A percentile compares a stretch with the other conserved stretches of the same genome.
Conservation (phyloP, 306 rosid genomes). For the Malus sieversii region DNA sequence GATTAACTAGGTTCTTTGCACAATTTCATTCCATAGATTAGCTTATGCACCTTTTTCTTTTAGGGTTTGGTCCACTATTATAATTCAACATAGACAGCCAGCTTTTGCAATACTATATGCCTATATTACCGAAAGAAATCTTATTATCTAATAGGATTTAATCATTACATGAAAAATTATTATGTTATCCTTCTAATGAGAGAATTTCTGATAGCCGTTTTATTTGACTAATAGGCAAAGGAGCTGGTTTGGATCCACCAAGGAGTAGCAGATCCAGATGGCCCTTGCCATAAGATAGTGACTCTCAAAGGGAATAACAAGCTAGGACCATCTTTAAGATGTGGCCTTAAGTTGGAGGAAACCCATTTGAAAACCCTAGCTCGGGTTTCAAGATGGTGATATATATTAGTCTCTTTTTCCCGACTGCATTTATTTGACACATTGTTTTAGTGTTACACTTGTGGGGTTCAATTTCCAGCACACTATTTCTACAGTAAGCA, state of each 20-base stretch:
- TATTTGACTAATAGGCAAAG: constrained; percentile 14
- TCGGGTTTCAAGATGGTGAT: not conserved
- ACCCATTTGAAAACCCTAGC: not conserved
- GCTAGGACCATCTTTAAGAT: not conserved
- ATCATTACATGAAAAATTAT: not conserved
- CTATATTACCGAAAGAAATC: not conserved
- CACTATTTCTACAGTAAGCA: not conserved
- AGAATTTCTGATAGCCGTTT: constrained; percentile 8
- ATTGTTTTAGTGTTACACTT: not conserved
- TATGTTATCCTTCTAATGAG: not conserved
- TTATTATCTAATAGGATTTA: not conserved
- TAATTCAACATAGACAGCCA: not conserved
- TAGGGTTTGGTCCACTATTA: not conserved
- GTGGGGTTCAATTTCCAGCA: not conserved
- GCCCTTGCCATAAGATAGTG: not conserved
- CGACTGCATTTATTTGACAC: not conserved
- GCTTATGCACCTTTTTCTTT: not conserved
- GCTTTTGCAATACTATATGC: not conserved
- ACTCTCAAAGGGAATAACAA: not conserved
- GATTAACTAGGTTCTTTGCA: not conserved
- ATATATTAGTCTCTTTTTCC: not conserved
- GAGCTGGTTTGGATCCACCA: constrained; percentile 6
- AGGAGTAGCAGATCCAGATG: not conserved
- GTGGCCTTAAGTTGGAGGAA: not conserved
- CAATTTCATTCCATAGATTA: not conserved